phyloP scores from a whole-genome alignment of 257 asterid genomes.

The Coffea eugenioides region DNA sequence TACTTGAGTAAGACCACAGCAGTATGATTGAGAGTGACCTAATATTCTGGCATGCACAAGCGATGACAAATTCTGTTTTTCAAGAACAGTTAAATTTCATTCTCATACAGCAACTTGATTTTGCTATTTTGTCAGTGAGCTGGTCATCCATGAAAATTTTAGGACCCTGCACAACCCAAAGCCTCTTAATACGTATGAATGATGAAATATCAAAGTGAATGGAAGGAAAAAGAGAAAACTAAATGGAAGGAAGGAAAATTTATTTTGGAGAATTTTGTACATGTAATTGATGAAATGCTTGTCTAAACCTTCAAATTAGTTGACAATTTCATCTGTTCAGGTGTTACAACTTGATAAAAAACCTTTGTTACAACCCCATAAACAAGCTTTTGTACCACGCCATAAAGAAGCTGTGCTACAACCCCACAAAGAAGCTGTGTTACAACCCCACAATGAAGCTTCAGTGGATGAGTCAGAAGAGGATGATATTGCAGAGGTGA shows the following conservation, averaged over 20 bases:
- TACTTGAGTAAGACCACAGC: neutral
- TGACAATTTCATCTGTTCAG: slow-evolving; percentile 10
- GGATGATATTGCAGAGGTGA: slow-evolving; percentile 27
- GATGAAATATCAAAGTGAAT: neutral
- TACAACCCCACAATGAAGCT: slow-evolving; percentile 16
- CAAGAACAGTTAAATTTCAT: neutral
- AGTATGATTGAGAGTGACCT: neutral
- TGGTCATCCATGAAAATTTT: neutral
- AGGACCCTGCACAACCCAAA: neutral
- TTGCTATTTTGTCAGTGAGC: neutral
- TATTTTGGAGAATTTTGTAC: neutral
- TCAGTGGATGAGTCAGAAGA: slow-evolving; percentile 31
- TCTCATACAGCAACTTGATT: neutral
- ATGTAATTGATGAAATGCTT: neutral
- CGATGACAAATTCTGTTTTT: neutral
- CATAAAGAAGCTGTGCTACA: neutral
- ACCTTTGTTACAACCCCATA: neutral
- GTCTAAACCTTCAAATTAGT: neutral
- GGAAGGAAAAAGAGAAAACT: neutral
- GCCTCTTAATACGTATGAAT: neutral
- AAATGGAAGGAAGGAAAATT: neutral
- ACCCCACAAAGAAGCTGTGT: slow-evolving; percentile 16
- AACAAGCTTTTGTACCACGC: neutral
- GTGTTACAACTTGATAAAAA: neutral
- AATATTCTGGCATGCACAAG: neutral